Evolutionary conservation across 331 rosid genomes (phyloP), one percentile per base, ranked within the genome.

Genomic region (Quercus tomentella): DNA sequence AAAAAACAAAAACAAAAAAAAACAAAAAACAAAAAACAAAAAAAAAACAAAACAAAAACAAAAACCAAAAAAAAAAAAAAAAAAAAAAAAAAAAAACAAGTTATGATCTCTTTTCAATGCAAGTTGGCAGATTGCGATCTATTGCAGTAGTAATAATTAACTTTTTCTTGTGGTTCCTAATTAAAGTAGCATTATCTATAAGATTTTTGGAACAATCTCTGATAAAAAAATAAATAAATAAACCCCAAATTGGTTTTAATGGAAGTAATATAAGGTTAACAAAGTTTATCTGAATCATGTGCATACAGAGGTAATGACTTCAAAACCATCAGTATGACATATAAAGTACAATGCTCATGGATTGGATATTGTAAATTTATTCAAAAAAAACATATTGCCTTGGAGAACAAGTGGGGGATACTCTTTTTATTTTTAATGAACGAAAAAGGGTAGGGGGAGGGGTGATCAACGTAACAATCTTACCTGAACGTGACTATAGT

Each of bases 101-200:
- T 70, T 66, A 57, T 37, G 72, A 83, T 81, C 43, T 77, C 52
- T 21, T 70, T 70, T 15, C 37, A 10, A 73, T 23, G 82, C 80
- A 83, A 86, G 83, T 84, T 17, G 87, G 20, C 56, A 26, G 83
- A 87, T 85, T 52, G 56, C 72, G 83, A 84, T 61, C 78, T 71
- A 4, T 73, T 22, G 10, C 66, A 67, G n/a, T 63, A 30, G 2
- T 21, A 4, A 12, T 3, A 10, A 4, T 74, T 15, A 30, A 52
- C 22, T 23, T 15, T 6, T 45, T 33, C 72, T 31, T 41, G 77
- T 55, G 81, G 83, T 33, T 82, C 60, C 67, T 62, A 43, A 76
- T 52, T 73, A 80, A 78, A 80, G 80, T 56, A 62, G 11, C 30
- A 4, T 41, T 57, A 62, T 73, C 60, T 11, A 26, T 37, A 18